A percentile compares a stretch with the other conserved stretches of the same genome.
phyloP scores from a whole-genome alignment of 352 stramenopile genomes.

The Elongisporangium undulatum region DNA sequence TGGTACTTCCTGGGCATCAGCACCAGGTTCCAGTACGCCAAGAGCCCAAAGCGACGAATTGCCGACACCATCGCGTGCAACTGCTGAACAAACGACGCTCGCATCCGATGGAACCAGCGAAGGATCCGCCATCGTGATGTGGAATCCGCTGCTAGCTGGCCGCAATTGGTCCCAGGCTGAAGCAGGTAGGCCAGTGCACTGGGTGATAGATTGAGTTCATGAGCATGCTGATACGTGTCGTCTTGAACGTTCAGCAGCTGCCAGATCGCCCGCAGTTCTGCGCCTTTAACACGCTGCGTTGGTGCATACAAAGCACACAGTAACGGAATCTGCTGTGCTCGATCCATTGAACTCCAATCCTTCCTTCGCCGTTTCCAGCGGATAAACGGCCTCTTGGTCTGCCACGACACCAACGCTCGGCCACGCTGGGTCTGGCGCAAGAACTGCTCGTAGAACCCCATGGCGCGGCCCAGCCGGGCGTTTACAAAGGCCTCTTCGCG shows the following conservation, averaged over 20 bases:
- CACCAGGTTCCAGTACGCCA: constrained; percentile 12
- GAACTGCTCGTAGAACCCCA: constrained; percentile 12
- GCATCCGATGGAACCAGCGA: background rate
- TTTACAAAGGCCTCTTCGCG: constrained; percentile 23
- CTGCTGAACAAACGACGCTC: background rate
- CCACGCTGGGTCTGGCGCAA: constrained; percentile 11
- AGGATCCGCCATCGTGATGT: background rate
- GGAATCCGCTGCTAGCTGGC: background rate
- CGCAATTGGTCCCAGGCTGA: background rate
- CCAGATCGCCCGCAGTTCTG: constrained; percentile 11
- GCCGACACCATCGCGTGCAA: constrained; percentile 4
- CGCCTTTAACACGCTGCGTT: constrained; percentile 8
- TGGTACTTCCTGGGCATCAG: constrained; percentile 15
- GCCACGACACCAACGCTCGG: constrained; percentile 13
- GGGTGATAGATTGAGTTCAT: background rate
- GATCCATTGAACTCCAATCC: background rate
- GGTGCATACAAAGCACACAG: constrained; percentile 9
- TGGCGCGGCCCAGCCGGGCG: constrained; percentile 1
- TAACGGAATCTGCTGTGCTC: background rate
- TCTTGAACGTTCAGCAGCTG: constrained; percentile 16
- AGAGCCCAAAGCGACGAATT: constrained; percentile 4
- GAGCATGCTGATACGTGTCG: background rate
- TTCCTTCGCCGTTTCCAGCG: constrained; percentile 5
- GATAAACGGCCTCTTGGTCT: constrained; percentile 21
- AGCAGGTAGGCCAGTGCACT: background rate